Evolutionary conservation across 768 basidiomycete species (phyloP).

Genomic region (Agaricus bisporus): DNA sequence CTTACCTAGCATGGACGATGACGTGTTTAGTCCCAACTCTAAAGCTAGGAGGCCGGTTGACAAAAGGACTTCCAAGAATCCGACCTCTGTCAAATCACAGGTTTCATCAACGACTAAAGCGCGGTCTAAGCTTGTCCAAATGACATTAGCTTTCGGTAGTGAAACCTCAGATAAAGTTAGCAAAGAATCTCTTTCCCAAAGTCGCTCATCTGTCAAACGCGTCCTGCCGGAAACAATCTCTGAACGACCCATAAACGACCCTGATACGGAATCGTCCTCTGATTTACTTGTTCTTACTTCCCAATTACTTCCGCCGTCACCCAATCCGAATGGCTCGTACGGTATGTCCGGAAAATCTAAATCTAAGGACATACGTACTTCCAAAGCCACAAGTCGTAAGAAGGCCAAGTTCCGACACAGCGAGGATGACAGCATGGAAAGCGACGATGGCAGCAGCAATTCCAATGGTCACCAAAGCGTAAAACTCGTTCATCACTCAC

Average conservation of each 20-base stretch:
- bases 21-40: not conserved
- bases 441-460: constrained; percentile 14
- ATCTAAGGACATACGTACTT: constrained; percentile 23
- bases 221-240: constrained; percentile 28
- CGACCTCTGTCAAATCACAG: not conserved
- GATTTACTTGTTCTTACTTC: constrained; percentile 31
- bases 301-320: constrained; percentile 60
- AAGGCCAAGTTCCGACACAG: constrained; percentile 32
- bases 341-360: constrained; percentile 21
- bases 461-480: not conserved
- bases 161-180: constrained; percentile 7
- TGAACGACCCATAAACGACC: constrained; percentile 18
- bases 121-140: constrained; percentile 8
- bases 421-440: constrained; percentile 14
- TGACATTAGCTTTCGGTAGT: not conserved
- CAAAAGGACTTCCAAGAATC: not conserved
- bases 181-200: not conserved
- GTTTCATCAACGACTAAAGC: not conserved
- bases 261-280: constrained; percentile 26
- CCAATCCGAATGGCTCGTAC: constrained; percentile 17
- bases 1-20: constrained; percentile 5
- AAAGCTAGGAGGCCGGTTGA: not conserved
- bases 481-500: constrained; percentile 9
- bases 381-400: constrained; percentile 40
- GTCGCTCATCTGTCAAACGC: constrained; percentile 37